A percentile compares a stretch with the other conserved stretches of the same genome.
phyloP scores from a whole-genome alignment of 139 green algal species.

The Picochlorum sp. region DNA sequence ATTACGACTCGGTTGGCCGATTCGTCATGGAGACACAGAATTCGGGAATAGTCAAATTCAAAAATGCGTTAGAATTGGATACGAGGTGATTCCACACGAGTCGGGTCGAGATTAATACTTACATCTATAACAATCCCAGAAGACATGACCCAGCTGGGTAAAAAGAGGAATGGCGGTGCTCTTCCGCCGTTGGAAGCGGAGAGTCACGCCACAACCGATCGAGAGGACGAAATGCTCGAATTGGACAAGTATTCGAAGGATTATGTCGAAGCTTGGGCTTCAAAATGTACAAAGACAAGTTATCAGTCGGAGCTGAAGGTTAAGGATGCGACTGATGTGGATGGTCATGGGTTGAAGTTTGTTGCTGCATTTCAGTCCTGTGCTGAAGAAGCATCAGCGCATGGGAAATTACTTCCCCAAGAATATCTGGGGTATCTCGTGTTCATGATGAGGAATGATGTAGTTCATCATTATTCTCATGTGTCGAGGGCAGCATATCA shows the following conservation, averaged over 20 bases:
- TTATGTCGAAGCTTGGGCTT: neutral
- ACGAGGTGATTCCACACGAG: too few relatives aligned
- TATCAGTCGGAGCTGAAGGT: neutral
- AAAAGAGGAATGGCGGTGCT: too few relatives aligned
- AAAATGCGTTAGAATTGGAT: too few relatives aligned
- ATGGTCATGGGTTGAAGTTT: neutral
- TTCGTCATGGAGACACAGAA: too few relatives aligned
- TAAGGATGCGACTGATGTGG: neutral
- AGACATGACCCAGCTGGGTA: too few relatives aligned
- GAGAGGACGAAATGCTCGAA: neutral
- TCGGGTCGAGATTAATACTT: too few relatives aligned
- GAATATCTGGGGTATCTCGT: constrained; percentile 18
- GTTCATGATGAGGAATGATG: constrained; percentile 18
- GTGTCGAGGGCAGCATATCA: constrained; percentile 8
- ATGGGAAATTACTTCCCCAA: neutral
- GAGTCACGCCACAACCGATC: neutral
- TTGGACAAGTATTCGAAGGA: neutral
- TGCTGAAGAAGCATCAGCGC: constrained; percentile 11
- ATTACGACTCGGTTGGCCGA: too few relatives aligned
- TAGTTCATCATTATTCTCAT: constrained; percentile 14
- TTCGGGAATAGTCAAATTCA: too few relatives aligned
- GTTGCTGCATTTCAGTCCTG: constrained; percentile 7
- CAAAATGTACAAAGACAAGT: neutral
- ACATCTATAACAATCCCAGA: too few relatives aligned
- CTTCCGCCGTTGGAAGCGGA: too few relatives aligned